Conservation (phyloP, 352 stramenopile genomes). For the Thalassiosira sp. region DNA sequence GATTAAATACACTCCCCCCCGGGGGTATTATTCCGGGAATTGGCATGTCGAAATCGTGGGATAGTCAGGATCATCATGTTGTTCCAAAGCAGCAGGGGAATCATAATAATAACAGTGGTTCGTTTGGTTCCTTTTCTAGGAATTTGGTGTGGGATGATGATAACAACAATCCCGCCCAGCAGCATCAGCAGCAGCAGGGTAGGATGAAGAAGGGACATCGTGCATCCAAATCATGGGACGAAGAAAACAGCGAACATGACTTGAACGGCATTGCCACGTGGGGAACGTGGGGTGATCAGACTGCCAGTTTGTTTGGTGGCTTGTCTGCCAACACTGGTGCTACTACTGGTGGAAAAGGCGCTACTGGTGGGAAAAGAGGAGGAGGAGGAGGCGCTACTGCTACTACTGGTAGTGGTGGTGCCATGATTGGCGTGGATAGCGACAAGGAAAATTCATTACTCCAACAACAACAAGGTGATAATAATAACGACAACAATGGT, state of each 20-base stretch:
- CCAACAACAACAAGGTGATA: not conserved
- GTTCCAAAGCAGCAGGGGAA: not conserved
- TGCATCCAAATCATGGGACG: constrained; percentile 47
- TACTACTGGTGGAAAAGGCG: not conserved
- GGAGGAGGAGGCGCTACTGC: not conserved
- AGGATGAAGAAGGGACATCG: not conserved
- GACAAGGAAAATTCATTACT: constrained; percentile 19
- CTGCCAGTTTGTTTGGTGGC: constrained; percentile 6
- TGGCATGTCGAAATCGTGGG: constrained; percentile 30
- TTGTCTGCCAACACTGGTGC: not conserved
- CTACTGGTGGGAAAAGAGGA: constrained; percentile 4
- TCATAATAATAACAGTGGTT: no score
- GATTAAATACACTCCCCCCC: no score
- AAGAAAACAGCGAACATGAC: constrained; percentile 1
- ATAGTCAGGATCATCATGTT: constrained; percentile 4
- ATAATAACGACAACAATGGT: not conserved
- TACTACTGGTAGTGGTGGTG: not conserved
- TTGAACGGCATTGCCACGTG: not conserved
- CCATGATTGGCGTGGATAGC: not conserved
- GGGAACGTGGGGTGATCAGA: constrained; percentile 20
- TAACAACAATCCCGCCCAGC: not conserved
- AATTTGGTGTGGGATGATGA: constrained; percentile 13
- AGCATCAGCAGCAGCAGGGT: not conserved
- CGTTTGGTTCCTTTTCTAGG: not conserved
- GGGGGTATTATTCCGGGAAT: no score